Evolutionary conservation across 2,329 filamentous ascomycete species (phyloP), one percentile per base, ranked within the genome.

Genomic region (Trichoderma sp.): DNA sequence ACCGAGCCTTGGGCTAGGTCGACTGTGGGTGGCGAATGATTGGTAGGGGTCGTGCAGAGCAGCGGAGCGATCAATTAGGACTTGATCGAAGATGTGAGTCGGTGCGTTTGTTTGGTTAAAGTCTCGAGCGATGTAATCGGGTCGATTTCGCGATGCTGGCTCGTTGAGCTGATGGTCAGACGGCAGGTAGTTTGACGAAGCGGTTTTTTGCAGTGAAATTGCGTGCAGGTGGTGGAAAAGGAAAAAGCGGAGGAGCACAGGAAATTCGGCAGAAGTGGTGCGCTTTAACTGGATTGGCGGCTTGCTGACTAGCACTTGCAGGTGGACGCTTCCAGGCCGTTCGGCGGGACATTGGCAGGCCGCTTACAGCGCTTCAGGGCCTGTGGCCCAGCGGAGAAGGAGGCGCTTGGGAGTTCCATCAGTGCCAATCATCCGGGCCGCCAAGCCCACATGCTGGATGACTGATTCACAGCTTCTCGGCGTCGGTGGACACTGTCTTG

Each of bases 1-100:
- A 65, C 71, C 69, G 71, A 72, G 71, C 71, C 61, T 47, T 24
- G 60, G 60, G 58, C 67, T 72, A 47, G 64, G 71, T 72, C 71
- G 71, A 71, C 71, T n/a, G 62, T 12, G 43, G 64, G 71, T 72
- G 71, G 71, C 64, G 64, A 72, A 57, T 53, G 21, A 12, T 43
- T 61, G 51, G 30, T 36, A 26, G 34, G 47, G 69, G 21, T 39
- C 39, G 28, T 62, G 56, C 56, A 53, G 56, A 5, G 63, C 63
- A 39, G 57, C 9, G 56, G 36, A 43, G 39, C 34, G 39, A 47
- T 71, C 32, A 32, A 39, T 71, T 43, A 6, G 3, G 21, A 7
- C 6, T 58, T 51, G 56, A 11, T 21, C 56, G 28, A 62, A 53
- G 6, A 24, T 51, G 36, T 15, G 5, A 21, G 5, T 26, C 14